Evolutionary conservation across 352 stramenopile species (phyloP).

Genomic region (Blastocystis sp.): DNA sequence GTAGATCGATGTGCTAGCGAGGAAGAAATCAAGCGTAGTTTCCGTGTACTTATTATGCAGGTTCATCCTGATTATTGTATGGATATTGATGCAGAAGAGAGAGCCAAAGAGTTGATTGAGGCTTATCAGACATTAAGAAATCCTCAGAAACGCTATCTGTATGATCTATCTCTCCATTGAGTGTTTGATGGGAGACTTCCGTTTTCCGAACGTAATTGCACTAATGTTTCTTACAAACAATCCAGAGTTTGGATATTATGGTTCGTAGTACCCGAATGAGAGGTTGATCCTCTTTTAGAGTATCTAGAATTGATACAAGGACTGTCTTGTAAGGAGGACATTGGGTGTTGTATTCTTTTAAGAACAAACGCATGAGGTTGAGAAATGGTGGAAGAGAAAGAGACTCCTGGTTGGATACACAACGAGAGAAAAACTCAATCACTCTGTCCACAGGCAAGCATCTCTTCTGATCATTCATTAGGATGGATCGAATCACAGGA

Average conservation of each 20-base stretch:
- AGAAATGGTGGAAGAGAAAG: not conserved
- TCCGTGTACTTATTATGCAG: slow-evolving; percentile 61
- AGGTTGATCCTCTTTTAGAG: not conserved
- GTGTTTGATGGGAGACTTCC: not conserved
- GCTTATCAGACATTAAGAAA: slow-evolving; percentile 51
- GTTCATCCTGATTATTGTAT: slow-evolving; percentile 57
- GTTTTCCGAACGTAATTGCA: not conserved
- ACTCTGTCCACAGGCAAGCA: not conserved
- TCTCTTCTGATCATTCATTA: not conserved
- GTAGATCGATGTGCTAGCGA: slow-evolving; percentile 56
- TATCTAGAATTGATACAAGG: not conserved
- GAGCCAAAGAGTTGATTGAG: slow-evolving; percentile 27
- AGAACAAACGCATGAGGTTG: not conserved
- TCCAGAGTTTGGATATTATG: slow-evolving; percentile 5
- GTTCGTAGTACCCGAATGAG: not conserved
- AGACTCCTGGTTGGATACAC: not conserved
- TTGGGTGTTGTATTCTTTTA: not conserved
- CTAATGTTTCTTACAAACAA: slow-evolving; percentile 20
- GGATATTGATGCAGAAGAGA: slow-evolving; percentile 22
- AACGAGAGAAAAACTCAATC: not conserved
- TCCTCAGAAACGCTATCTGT: slow-evolving; percentile 37
- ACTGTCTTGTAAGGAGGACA: not conserved
- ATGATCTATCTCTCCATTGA: slow-evolving; percentile 57
- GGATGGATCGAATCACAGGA: not conserved
- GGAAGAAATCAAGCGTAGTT: slow-evolving; percentile 56